These are phyloP conservation scores for Nigrograna mackinnonii DNA, from an alignment of 2,329 filamentous ascomycete genomes.

Conservation along the genomic window DNA sequence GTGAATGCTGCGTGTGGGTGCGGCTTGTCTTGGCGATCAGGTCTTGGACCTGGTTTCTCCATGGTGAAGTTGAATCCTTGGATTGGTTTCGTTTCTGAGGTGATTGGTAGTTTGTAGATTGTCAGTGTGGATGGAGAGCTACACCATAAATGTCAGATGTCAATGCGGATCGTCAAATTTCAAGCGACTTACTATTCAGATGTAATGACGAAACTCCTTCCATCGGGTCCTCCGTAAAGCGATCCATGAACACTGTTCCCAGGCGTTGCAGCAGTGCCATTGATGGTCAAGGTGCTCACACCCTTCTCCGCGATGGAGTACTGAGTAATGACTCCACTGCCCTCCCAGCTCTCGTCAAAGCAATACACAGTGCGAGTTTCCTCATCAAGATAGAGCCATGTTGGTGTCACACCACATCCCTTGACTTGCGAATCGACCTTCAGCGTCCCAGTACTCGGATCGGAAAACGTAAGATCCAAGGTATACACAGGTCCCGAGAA, in stretches of 20 bases:
- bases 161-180: neutral
- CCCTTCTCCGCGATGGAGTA: conserved; percentile 5
- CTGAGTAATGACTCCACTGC: conserved; percentile 10
- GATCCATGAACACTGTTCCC: conserved; percentile 18
- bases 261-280: conserved; percentile 7
- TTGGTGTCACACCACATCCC: conserved; percentile 13
- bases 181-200: conserved; percentile 18
- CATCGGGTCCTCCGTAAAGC: conserved; percentile 19
- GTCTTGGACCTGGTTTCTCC: conserved; percentile 44
- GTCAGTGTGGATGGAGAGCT: conserved; percentile 24
- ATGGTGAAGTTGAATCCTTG: conserved; percentile 14
- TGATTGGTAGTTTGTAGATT: conserved; percentile 27
- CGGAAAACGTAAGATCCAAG: conserved; percentile 2
- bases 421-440: conserved; percentile 6
- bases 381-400: conserved; percentile 10
- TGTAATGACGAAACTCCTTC: conserved; percentile 17
- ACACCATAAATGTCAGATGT: neutral
- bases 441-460: conserved; percentile 2
- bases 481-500: conserved; percentile 10
- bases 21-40: conserved; percentile 54
- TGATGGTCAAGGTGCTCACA: conserved; percentile 4
- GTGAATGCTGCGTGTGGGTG: conserved; percentile 56
- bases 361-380: conserved; percentile 10
- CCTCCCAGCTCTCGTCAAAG: conserved; percentile 15
- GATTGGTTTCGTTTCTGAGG: conserved; percentile 15